Evolutionary conservation across 768 basidiomycete species (phyloP).

Genomic region (Trametes maxima): DNA sequence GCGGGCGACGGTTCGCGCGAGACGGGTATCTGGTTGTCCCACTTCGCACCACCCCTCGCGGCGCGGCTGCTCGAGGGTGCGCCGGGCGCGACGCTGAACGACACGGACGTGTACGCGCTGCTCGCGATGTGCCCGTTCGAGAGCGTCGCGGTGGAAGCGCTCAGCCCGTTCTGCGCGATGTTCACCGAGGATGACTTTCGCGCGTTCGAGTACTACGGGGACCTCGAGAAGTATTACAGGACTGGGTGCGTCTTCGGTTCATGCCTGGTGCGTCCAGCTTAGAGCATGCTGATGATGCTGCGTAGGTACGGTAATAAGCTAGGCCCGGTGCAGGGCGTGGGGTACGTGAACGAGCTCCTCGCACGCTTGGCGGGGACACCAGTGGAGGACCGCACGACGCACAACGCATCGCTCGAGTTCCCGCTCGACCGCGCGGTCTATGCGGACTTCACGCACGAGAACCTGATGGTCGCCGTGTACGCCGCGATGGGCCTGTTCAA

Average conservation of each 20-base stretch:
- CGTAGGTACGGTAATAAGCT: constrained; percentile 65
- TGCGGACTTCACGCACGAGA: constrained; percentile 83
- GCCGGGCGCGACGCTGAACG: constrained; percentile 60
- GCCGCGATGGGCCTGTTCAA: constrained; percentile 53
- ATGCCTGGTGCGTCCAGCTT: neutral
- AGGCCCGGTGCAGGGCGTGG: constrained; percentile 81
- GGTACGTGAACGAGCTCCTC: constrained; percentile 87
- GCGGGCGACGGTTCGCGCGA: constrained; percentile 47
- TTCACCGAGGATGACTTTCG: constrained; percentile 67
- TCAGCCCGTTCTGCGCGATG: constrained; percentile 73
- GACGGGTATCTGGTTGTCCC: constrained; percentile 54
- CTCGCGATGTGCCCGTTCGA: constrained; percentile 83
- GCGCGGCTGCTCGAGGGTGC: constrained; percentile 60
- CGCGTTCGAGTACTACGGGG: constrained; percentile 68
- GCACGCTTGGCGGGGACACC: constrained; percentile 70
- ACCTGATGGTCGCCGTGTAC: constrained; percentile 80
- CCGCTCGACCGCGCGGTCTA: constrained; percentile 67
- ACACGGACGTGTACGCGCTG: constrained; percentile 57
- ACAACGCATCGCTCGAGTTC: constrained; percentile 80
- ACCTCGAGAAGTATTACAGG: constrained; percentile 78
- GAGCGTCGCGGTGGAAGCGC: constrained; percentile 51
- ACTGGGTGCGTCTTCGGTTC: constrained; percentile 54
- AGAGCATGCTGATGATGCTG: constrained; percentile 28
- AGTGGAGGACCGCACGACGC: constrained; percentile 71
- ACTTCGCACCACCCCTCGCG: constrained; percentile 58